Evolutionary conservation across 345 rosid species (phyloP).

Genomic region (Hirschfeldia incana): DNA sequence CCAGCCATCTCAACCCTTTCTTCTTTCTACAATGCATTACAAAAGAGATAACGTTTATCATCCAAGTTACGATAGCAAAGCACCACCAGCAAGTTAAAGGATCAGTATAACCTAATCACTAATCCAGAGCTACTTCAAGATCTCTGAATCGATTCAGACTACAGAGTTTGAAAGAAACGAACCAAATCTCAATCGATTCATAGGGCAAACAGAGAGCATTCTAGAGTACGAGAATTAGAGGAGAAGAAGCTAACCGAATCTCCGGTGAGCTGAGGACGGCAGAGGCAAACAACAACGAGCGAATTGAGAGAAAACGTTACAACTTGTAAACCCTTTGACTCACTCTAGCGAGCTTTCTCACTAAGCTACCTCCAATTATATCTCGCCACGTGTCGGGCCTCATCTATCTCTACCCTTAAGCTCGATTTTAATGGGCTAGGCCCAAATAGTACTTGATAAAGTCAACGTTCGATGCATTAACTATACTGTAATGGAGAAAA

Average conservation of each 20-base stretch:
- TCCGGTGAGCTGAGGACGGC: constrained; percentile 26
- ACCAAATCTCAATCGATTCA: not conserved
- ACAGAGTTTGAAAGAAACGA: not conserved
- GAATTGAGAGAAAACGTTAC: not conserved
- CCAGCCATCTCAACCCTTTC: constrained; percentile 24
- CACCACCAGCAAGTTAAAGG: not conserved
- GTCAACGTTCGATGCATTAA: constrained; percentile 11
- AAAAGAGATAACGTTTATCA: not conserved
- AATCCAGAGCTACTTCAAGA: not conserved
- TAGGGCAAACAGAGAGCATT: not conserved
- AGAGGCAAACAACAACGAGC: constrained; percentile 8
- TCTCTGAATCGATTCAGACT: not conserved
- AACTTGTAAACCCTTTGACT: constrained; percentile 14
- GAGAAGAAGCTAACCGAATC: constrained; percentile 16
- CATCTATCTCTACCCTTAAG: not conserved
- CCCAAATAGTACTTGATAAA: constrained; percentile 11
- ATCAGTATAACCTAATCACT: not conserved
- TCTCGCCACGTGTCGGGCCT: constrained; percentile 6
- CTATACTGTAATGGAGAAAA: constrained; percentile 11
- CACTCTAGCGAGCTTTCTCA: not conserved
- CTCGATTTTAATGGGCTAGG: constrained; percentile 23
- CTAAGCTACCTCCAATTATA: not conserved
- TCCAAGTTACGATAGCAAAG: not conserved
- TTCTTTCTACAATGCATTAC: constrained; percentile 15
- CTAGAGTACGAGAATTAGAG: constrained; percentile 2